A percentile compares a stretch with the other conserved stretches of the same genome.
Conservation (phyloP, 306 rosid species). For the Quercus berberidifolia region DNA sequence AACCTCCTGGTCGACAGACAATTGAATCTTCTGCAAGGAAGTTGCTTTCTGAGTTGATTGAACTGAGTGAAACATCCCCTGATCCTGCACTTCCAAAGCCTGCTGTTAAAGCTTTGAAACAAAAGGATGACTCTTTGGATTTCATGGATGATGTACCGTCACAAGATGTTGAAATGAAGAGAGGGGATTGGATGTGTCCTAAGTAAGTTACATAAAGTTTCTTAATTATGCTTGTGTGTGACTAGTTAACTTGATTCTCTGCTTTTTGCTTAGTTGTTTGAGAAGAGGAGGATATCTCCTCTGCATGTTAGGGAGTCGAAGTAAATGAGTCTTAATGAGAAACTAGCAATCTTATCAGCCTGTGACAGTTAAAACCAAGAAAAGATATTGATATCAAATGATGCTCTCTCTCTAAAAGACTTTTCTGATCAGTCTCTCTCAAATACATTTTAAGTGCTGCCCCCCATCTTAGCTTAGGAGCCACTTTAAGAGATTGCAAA, state of each 20-base stretch:
- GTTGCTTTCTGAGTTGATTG: slow-evolving; percentile 64
- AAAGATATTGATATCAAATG: neutral
- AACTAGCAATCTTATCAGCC: neutral
- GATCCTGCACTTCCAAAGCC: slow-evolving; percentile 43
- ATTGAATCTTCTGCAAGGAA: slow-evolving; percentile 73
- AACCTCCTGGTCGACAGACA: slow-evolving; percentile 61
- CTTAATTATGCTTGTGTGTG: slow-evolving; percentile 2
- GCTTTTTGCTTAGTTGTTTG: slow-evolving; percentile 1
- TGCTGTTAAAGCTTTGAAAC: slow-evolving; percentile 20
- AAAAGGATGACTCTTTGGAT: slow-evolving; percentile 25
- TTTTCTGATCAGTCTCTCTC: too few relatives aligned
- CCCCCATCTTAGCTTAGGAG: too few relatives aligned
- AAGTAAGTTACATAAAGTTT: slow-evolving; percentile 54
- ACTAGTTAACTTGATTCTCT: slow-evolving; percentile 2
- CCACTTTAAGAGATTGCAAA: neutral
- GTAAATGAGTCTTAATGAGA: neutral
- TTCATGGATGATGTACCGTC: slow-evolving; percentile 20
- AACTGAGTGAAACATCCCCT: slow-evolving; percentile 56
- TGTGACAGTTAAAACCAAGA: neutral
- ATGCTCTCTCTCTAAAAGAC: too few relatives aligned
- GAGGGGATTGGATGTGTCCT: slow-evolving; percentile 85
- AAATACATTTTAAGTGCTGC: too few relatives aligned
- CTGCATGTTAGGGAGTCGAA: neutral
- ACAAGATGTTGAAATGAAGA: slow-evolving; percentile 58
- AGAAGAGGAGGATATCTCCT: neutral